A percentile compares a stretch with the other conserved stretches of the same genome.
Conservation (phyloP, 805 yeast species). For the Tetrapisispora taiwanensis region DNA sequence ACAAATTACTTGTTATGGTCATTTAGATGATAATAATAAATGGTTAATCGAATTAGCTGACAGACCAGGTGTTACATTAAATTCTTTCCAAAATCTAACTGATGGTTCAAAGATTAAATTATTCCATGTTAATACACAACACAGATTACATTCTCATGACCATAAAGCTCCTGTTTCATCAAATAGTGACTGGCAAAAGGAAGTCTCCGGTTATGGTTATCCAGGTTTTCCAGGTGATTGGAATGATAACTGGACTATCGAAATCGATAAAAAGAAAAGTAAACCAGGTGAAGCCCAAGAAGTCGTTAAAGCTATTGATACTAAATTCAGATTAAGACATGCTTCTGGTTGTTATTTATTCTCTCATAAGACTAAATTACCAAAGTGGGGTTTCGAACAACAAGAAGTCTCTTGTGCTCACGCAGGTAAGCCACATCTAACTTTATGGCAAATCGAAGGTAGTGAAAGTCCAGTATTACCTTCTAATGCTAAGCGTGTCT, state of each 20-base stretch:
- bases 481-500: constrained; percentile 37
- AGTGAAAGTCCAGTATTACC: constrained; percentile 44
- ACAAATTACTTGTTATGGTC: constrained; percentile 73
- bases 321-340: constrained; percentile 64
- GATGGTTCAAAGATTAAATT: constrained; percentile 68
- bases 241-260: constrained; percentile 73
- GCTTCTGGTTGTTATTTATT: constrained; percentile 70
- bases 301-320: constrained; percentile 53
- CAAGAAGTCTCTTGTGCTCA: constrained; percentile 77
- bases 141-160: constrained; percentile 81
- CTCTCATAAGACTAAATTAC: constrained; percentile 61
- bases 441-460: constrained; percentile 67
- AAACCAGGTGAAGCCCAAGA: constrained; percentile 42
- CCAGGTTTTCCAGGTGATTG: constrained; percentile 75
- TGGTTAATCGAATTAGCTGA: constrained; percentile 68
- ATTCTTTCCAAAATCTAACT: constrained; percentile 48
- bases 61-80: constrained; percentile 42
- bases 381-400: constrained; percentile 74
- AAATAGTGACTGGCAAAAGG: constrained; percentile 70
- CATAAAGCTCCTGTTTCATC: constrained; percentile 73
- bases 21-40: constrained; percentile 59
- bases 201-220: constrained; percentile 66
- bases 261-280: constrained; percentile 51
- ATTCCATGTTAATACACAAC: constrained; percentile 42
- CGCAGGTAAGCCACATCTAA: constrained; percentile 52